A percentile compares a stretch with the other conserved stretches of the same genome.
These are phyloP conservation scores for Xylariaceae sp. DNA, from an alignment of 2,329 filamentous ascomycete genomes.

Conservation along the genomic window DNA sequence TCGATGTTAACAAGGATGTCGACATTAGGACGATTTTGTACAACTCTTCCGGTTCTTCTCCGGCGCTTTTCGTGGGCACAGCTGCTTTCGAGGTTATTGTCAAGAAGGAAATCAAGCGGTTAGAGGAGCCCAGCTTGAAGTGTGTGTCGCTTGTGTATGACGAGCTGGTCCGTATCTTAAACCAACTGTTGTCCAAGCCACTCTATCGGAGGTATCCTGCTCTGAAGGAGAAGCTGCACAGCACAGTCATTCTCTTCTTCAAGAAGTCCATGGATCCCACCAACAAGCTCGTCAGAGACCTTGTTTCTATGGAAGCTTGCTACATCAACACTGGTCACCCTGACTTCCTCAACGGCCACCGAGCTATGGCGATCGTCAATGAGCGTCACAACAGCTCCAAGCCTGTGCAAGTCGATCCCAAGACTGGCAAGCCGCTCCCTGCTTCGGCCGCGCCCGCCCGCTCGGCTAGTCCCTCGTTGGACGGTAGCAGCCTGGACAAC, in stretches of 20 bases:
- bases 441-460: conserved; percentile 60
- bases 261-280: conserved; percentile 98
- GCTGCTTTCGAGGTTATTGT: conserved; percentile 98
- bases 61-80: conserved; percentile 93
- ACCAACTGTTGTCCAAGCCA: conserved; percentile 80
- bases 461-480: conserved; percentile 68
- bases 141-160: conserved; percentile 97
- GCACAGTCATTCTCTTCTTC: conserved; percentile 88
- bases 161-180: conserved; percentile 90
- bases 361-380: conserved; percentile 97
- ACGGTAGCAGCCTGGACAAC: conserved; percentile 36
- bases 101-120: conserved; percentile 94
- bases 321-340: conserved; percentile 99
- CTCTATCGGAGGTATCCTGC: conserved; percentile 89
- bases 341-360: conserved; percentile 93
- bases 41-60: conserved; percentile 98
- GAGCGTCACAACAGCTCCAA: conserved; percentile 77
- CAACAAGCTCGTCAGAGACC: conserved; percentile 90
- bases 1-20: conserved; percentile 94
- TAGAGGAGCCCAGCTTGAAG: conserved; percentile 95
- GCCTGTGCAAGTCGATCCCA: conserved; percentile 93
- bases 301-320: conserved; percentile 92
- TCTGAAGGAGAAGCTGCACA: conserved; percentile 95
- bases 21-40: conserved; percentile 96
- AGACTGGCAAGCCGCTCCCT: conserved; percentile 91